Evolutionary conservation across 345 rosid genomes (phyloP).

Genomic region (Leavenworthia alabamica): DNA sequence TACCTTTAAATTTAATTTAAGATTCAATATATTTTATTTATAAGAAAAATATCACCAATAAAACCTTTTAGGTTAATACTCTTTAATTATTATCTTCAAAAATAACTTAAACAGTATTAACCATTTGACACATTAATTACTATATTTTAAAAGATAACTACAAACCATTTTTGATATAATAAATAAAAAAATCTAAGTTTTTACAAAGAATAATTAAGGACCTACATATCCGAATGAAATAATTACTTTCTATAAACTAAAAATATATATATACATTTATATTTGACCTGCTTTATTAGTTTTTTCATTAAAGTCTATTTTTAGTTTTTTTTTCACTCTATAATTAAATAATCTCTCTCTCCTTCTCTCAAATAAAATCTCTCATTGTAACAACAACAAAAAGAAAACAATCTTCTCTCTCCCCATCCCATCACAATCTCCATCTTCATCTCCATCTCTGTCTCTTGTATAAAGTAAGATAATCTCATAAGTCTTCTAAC

Average conservation of each 20-base stretch:
- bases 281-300: constrained; percentile 23
- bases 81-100: neutral
- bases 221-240: constrained; percentile 31
- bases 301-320: constrained; percentile 11
- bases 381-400: neutral
- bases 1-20: neutral
- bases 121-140: neutral
- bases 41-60: neutral
- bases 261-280: constrained; percentile 22
- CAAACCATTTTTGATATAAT: too few species aligned
- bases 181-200: neutral
- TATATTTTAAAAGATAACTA: neutral
- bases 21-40: neutral
- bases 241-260: neutral
- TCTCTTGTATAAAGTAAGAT: constrained; percentile 51
- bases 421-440: constrained; percentile 32
- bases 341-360: constrained; percentile 6
- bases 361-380: neutral
- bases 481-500: constrained; percentile 39
- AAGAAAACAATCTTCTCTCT: constrained; percentile 6
- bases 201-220: constrained; percentile 11
- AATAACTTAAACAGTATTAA: neutral
- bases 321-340: constrained; percentile 15
- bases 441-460: constrained; percentile 41
- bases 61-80: neutral